A percentile compares a stretch with the other conserved stretches of the same genome.
phyloP scores from a whole-genome alignment of 306 rosid genomes.

The Arachis hypogaea region DNA sequence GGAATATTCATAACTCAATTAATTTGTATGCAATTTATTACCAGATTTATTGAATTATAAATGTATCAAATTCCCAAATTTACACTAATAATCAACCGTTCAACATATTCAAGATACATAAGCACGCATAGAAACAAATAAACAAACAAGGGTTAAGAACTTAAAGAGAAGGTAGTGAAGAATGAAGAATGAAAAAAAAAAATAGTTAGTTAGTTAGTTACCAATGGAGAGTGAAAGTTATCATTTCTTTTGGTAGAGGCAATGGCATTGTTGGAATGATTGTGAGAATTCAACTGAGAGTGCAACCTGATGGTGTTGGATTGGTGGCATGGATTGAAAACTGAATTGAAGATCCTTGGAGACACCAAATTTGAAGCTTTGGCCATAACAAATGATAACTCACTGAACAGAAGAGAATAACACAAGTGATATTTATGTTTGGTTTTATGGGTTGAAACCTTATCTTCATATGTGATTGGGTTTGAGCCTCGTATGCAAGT shows the following conservation, averaged over 20 bases:
- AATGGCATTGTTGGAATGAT: constrained; percentile 2
- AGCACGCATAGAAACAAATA: neutral
- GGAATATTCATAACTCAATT: too few species aligned
- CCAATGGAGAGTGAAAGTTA: constrained; percentile 44
- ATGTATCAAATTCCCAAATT: too few species aligned
- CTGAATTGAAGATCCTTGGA: constrained; percentile 29
- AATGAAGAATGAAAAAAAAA: neutral
- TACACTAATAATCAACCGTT: neutral
- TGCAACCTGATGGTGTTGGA: constrained; percentile 28
- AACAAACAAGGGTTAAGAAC: neutral
- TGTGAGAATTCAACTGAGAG: constrained; percentile 37
- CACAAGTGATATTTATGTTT: neutral
- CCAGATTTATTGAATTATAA: too few species aligned
- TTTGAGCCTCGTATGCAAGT: constrained; percentile 4
- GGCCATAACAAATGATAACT: constrained; percentile 35
- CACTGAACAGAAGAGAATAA: neutral
- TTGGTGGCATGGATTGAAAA: constrained; percentile 31
- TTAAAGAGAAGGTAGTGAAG: neutral
- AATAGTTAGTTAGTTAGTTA: constrained; percentile 14
- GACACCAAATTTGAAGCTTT: constrained; percentile 44
- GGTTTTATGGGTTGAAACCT: neutral
- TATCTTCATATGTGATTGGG: constrained; percentile 1
- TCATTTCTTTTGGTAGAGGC: constrained; percentile 41
- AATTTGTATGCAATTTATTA: too few species aligned
- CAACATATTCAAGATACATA: neutral